Evolutionary conservation across 2,329 filamentous ascomycete genomes (phyloP).

Genomic region (Colletotrichum orchidophilum): DNA sequence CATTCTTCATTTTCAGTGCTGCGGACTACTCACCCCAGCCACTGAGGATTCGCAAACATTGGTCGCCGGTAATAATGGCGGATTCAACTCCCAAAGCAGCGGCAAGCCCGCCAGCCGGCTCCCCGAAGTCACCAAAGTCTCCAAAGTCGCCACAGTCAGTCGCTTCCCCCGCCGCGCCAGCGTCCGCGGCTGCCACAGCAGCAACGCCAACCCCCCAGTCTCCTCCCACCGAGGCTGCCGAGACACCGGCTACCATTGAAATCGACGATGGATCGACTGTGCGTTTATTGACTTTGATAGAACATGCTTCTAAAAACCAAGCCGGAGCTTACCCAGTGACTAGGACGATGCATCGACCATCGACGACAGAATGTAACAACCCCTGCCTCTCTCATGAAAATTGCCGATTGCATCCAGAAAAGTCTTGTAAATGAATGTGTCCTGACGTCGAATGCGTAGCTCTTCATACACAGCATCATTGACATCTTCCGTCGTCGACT

Average conservation of each 20-base stretch:
- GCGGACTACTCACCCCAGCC: too few species aligned
- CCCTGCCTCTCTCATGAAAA: too few species aligned
- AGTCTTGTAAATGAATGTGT: too few species aligned
- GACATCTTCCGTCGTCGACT: constrained; percentile 14
- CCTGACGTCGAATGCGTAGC: too few species aligned
- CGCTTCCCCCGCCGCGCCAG: too few species aligned
- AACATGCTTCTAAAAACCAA: too few species aligned
- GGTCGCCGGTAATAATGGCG: background rate
- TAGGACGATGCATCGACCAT: background rate
- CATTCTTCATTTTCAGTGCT: background rate
- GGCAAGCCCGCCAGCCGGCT: background rate
- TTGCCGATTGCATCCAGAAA: too few species aligned
- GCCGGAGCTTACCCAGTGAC: background rate
- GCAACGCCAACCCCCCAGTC: background rate
- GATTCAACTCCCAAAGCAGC: background rate
- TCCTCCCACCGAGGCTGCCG: background rate
- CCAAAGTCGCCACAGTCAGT: background rate
- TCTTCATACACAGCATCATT: constrained; percentile 10
- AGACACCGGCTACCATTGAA: background rate
- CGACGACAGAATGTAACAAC: background rate
- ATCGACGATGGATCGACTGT: background rate
- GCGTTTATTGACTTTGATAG: too few species aligned
- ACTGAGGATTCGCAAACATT: too few species aligned
- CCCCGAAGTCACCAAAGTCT: background rate
- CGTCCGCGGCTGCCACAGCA: background rate